Percentiles rank a stretch among this genome's conserved stretches.
Evolutionary conservation across 176 grass and related monocot genomes (phyloP).

Genomic region (Avena sativa): DNA sequence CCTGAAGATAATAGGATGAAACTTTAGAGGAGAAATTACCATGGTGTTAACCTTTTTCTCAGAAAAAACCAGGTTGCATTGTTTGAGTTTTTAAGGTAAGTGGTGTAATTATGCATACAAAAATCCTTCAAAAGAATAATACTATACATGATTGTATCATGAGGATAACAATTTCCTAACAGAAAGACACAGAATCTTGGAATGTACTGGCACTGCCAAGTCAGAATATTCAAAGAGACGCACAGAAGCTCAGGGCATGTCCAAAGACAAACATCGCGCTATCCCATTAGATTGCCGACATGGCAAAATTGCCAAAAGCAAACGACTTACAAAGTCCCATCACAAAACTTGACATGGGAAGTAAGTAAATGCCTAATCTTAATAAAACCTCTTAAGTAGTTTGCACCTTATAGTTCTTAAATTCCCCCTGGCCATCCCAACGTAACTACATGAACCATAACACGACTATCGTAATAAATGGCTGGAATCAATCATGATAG

Average conservation of each 20-base stretch:
- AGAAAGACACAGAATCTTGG: neutral
- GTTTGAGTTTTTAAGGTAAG: neutral
- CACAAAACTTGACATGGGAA: neutral
- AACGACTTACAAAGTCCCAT: neutral
- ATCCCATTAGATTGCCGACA: neutral
- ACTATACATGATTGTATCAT: neutral
- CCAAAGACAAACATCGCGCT: neutral
- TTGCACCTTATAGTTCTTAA: neutral
- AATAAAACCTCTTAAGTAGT: neutral
- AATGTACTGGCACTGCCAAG: neutral
- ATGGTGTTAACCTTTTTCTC: constrained; percentile 1
- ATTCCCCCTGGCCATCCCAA: neutral
- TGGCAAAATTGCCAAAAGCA: neutral
- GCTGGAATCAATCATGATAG: neutral
- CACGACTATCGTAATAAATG: neutral
- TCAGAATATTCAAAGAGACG: neutral
- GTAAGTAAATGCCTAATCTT: neutral
- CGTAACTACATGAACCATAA: neutral
- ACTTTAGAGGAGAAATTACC: constrained; percentile 4
- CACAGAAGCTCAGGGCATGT: neutral
- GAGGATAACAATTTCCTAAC: neutral
- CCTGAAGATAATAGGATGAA: constrained; percentile 50
- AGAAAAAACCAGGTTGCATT: neutral
- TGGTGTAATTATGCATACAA: neutral
- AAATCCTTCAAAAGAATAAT: neutral